Evolutionary conservation across 176 grass and related monocot species (phyloP), one percentile per base, ranked within the genome.

Genomic region (Oropetium thomaeum): DNA sequence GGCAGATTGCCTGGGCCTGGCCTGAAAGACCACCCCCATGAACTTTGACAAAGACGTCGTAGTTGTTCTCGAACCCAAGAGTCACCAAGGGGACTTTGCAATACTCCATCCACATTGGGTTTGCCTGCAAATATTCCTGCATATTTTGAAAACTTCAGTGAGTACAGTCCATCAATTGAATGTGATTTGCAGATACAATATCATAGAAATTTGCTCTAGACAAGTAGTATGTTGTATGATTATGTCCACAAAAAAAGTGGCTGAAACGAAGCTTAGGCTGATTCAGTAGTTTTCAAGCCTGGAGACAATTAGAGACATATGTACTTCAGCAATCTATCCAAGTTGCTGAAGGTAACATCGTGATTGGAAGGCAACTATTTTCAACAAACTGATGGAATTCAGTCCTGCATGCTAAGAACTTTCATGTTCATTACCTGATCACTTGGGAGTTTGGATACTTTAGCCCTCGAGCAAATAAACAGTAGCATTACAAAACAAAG

Each of bases 51-150:
- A 99, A 99, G 75, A 99, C 81, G 6, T 99, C 91, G 7, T 95
- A 95, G 84, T 55, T 86, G 45, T 88, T 99, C 61, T 95, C 91
- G 8, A 92, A 92, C 17, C 91, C 96, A 38, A 99, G 79, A 71
- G 89, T 80, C 53, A 53, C 28, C 42, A 99, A 75, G 38, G 96
- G 96, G 12, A 88, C 82, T 60, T 81, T 99, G 70, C 93, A 75
- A 11, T 92, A 92, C 52, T 95, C 82, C 82, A 99, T 81, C 92
- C 81, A 95, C 48, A 90, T 68, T 27, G 96, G 91, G 66, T 89
- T 99, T 52, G 73, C 87, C 82, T 95, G 89, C 51, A 99, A 67
- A 84, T 99, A 99, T 54, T 99, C 96, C 94, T 97, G 60, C 35
- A 28, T 2, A 74, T 76, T 83, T 38, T 4, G 17, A 79, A 20